A percentile compares a stretch with the other conserved stretches of the same genome.
phyloP scores from a whole-genome alignment of 257 asterid genomes.

The Leptodermis oblonga region DNA sequence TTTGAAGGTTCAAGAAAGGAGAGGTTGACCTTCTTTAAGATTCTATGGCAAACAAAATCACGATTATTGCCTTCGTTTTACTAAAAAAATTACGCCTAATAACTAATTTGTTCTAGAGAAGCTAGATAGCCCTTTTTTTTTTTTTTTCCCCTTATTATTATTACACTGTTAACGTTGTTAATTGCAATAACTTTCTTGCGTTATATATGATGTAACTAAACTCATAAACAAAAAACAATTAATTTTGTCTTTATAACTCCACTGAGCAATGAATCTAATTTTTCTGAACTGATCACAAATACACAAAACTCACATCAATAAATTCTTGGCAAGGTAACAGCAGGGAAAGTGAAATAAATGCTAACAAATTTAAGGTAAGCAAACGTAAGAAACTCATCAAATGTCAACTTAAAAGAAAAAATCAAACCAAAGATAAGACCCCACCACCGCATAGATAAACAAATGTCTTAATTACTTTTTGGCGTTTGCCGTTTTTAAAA shows the following conservation, averaged over 20 bases:
- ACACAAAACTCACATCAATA: background rate
- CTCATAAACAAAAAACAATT: background rate
- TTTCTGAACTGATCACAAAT: background rate
- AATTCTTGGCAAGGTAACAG: background rate
- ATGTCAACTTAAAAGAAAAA: no score
- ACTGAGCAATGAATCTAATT: background rate
- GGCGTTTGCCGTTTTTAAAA: no score
- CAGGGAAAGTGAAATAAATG: background rate
- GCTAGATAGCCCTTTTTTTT: no score
- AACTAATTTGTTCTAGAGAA: no score
- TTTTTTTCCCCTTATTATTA: no score
- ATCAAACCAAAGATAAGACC: background rate
- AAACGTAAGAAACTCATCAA: background rate
- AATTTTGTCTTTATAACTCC: background rate
- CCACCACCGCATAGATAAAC: no score
- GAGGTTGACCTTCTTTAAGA: background rate
- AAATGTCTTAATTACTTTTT: no score
- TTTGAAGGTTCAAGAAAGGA: slow-evolving; percentile 6
- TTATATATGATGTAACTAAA: background rate
- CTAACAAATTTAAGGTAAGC: background rate
- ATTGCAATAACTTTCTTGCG: background rate
- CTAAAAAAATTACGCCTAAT: no score
- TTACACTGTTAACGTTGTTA: no score
- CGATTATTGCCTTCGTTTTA: no score
- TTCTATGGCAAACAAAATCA: background rate